phyloP scores from a whole-genome alignment of 225 moss, liverwort and hornwort species.

The Physcomitrium patens region DNA sequence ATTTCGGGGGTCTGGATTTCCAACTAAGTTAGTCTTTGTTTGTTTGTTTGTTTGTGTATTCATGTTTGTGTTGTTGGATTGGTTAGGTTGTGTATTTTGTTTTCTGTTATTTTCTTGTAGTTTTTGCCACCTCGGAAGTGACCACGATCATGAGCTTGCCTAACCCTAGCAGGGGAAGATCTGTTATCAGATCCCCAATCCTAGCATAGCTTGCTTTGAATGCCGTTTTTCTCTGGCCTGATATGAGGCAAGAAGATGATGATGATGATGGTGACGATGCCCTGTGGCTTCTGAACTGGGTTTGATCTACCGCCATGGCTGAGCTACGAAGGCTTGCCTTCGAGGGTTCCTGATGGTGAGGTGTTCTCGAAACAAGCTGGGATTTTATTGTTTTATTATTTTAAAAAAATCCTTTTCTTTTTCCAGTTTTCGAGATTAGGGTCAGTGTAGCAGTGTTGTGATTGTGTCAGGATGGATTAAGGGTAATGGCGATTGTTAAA shows the following conservation, averaged over 20 bases:
- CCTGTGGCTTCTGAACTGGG: background rate
- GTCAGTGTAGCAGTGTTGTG: background rate
- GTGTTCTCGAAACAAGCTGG: background rate
- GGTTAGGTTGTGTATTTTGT: no score
- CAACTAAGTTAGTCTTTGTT: no score
- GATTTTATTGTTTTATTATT: background rate
- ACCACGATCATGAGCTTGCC: conserved; percentile 6
- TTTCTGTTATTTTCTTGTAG: no score
- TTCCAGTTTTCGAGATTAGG: background rate
- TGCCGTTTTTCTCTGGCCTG: conserved; percentile 9
- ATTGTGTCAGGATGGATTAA: background rate
- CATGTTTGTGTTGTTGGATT: no score
- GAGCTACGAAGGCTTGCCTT: background rate
- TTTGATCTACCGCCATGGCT: background rate
- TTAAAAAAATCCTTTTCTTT: no score
- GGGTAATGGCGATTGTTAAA: conserved; percentile 2
- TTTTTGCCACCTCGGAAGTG: background rate
- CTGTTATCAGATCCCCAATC: background rate
- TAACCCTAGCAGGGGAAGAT: background rate
- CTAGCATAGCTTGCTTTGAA: background rate
- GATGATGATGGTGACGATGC: conserved; percentile 9
- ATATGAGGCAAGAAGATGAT: background rate
- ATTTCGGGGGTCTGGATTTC: no score
- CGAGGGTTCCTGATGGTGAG: background rate
- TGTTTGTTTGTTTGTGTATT: no score